Conservation (phyloP, 2,329 filamentous ascomycete species). For the Aspergillus fructus region DNA sequence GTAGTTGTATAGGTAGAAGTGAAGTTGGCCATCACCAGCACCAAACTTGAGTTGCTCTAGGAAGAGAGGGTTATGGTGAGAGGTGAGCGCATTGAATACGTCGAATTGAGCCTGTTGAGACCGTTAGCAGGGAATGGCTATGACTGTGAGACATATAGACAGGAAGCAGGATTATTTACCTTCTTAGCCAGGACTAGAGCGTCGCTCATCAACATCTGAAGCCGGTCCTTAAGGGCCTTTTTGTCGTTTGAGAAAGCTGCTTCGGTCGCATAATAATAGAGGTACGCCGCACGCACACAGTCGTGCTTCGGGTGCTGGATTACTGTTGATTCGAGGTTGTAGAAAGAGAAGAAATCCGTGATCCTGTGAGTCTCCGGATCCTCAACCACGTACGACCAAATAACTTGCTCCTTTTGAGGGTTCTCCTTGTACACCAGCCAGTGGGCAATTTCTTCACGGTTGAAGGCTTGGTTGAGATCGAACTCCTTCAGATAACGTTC, state of each 20-base stretch:
- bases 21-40: constrained; percentile 86
- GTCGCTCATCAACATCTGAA: constrained; percentile 80
- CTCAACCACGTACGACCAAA: constrained; percentile 93
- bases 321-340: constrained; percentile 88
- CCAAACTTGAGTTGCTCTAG: constrained; percentile 93
- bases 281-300: constrained; percentile 83
- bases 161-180: constrained; percentile 35
- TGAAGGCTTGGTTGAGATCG: constrained; percentile 80
- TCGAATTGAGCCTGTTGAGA: constrained; percentile 68
- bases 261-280: constrained; percentile 95
- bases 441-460: constrained; percentile 77
- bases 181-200: constrained; percentile 84
- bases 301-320: constrained; percentile 78
- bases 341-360: constrained; percentile 97
- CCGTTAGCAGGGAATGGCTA: constrained; percentile 1
- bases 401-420: constrained; percentile 70
- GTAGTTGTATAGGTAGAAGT: constrained; percentile 99
- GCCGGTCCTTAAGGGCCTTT: constrained; percentile 68
- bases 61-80: constrained; percentile 93
- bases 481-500: constrained; percentile 76
- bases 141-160: background rate
- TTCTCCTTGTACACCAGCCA: constrained; percentile 76
- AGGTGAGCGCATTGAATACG: constrained; percentile 91
- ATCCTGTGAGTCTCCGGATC: constrained; percentile 70
- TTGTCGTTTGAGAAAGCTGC: constrained; percentile 61